Conservation (phyloP, 768 basidiomycete genomes). For the Tephrocybe sp. region DNA sequence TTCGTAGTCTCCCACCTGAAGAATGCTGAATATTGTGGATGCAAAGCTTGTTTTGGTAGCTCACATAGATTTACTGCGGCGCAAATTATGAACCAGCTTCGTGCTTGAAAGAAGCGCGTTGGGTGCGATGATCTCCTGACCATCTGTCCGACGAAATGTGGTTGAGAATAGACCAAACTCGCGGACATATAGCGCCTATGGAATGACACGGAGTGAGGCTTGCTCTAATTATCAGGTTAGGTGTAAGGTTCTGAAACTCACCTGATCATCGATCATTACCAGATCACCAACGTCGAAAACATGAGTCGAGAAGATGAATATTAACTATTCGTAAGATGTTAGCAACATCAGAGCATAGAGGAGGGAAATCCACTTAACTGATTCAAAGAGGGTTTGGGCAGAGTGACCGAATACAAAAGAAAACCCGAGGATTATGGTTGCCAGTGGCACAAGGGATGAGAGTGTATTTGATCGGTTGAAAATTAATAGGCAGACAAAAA, state of each 20-base stretch:
- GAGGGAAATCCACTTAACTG: constrained; percentile 39
- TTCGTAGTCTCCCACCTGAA: constrained; percentile 68
- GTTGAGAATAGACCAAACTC: constrained; percentile 84
- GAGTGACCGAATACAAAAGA: constrained; percentile 86
- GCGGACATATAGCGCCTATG: constrained; percentile 51
- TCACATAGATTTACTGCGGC: constrained; percentile 73
- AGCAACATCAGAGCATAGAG: not conserved
- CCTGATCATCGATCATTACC: constrained; percentile 78
- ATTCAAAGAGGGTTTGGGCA: constrained; percentile 77
- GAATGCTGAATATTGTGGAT: not conserved
- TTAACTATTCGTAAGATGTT: constrained; percentile 44
- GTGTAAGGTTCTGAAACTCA: too few species aligned
- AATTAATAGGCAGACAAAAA: constrained; percentile 74
- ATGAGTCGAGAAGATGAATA: constrained; percentile 85
- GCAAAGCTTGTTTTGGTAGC: constrained; percentile 28
- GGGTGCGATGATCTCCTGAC: constrained; percentile 77
- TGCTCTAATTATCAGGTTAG: too few species aligned
- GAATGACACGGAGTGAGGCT: not conserved
- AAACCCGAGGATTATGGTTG: constrained; percentile 79
- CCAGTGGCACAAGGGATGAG: constrained; percentile 74
- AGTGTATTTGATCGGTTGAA: constrained; percentile 69
- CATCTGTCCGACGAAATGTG: constrained; percentile 76
- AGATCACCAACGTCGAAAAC: constrained; percentile 85
- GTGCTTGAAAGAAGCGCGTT: constrained; percentile 69
- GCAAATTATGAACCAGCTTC: constrained; percentile 78